These are phyloP conservation scores for Leccinellum rugosiceps DNA, from an alignment of 768 basidiomycete genomes.

Conservation along the genomic window DNA sequence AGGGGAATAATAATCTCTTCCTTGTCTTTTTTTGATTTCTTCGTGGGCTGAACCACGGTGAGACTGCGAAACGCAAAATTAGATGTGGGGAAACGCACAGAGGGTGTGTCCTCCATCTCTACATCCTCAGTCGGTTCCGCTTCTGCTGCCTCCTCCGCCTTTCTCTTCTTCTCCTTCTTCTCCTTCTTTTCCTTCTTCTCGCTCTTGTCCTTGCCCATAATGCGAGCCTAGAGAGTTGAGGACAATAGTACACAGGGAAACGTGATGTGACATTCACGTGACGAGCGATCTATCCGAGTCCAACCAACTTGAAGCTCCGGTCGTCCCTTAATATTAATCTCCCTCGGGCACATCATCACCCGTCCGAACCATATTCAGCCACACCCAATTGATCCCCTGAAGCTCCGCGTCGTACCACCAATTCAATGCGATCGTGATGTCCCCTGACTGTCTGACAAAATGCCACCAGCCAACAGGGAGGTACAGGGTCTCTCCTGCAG, in stretches of 20 bases:
- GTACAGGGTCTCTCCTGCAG: constrained; percentile 78
- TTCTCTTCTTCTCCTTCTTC: constrained; percentile 71
- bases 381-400: constrained; percentile 66
- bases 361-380: constrained; percentile 60
- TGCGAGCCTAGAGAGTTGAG: background rate
- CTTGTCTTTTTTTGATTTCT: constrained; percentile 65
- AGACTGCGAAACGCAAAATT: constrained; percentile 30
- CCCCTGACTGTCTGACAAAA: constrained; percentile 70
- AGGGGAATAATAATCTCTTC: constrained; percentile 59
- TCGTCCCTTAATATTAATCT: no score
- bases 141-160: constrained; percentile 34
- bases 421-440: constrained; percentile 68
- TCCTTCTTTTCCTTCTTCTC: constrained; percentile 79
- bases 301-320: no score
- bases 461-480: constrained; percentile 97
- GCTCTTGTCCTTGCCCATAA: constrained; percentile 71
- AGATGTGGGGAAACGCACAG: constrained; percentile 24
- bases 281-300: constrained; percentile 7
- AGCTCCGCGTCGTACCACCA: constrained; percentile 90
- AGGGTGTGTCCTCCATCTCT: constrained; percentile 39
- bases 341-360: constrained; percentile 20
- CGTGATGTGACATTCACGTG: constrained; percentile 23
- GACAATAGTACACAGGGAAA: background rate
- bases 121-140: constrained; percentile 41
- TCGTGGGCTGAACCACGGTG: constrained; percentile 34